Evolutionary conservation across 2,329 filamentous ascomycete genomes (phyloP), one percentile per base, ranked within the genome.

Genomic region (Parascedosporium putredinis): DNA sequence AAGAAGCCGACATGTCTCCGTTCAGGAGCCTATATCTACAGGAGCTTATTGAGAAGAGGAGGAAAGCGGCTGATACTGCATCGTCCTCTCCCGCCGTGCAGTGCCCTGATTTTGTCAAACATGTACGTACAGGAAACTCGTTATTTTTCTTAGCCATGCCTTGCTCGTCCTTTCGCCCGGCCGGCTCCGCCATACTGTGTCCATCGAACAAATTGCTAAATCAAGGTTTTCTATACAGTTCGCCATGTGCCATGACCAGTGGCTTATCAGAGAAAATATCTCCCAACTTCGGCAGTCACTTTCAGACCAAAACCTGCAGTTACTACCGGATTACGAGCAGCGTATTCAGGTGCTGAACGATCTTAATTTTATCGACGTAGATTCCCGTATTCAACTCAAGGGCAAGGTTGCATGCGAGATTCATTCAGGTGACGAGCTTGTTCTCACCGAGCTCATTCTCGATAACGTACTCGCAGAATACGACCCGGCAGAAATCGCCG

Each of bases 341-440:
- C 84, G 93, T 46, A 88, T 97, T 33, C 81, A 85, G 54, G 93
- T 98, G 0, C 76, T 98, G 43, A 90, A 88, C 62, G 90, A 97
- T 57, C 78, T 98, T 6, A 84, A 82, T 4, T 98, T 98, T 64
- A 86, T 98, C 57, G 93, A 98, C 59, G 82, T 86, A 3, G 81
- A 84, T 42, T 84, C 83, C 4, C 83, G 91, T 20, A 94, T 98
- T 34, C 87, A 94, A 68, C 78, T 98, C 55, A 98, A 98, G 69
- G 93, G 93, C 66, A 97, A 97, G 66, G 93, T 98, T 20, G 93
- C 93, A 4, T 98, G 93, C 68, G 93, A 98, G 67, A 91, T 98
- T 53, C 93, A 97, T 67, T 96, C 91, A 0, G 90, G 90, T 16
- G 91, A 97, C 62, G 93, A 98, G 66, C 78, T 98, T 0, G 91